Evolutionary conservation across 176 grass and related monocot species (phyloP), one percentile per base, ranked within the genome.

Genomic region (Zizania latifolia): DNA sequence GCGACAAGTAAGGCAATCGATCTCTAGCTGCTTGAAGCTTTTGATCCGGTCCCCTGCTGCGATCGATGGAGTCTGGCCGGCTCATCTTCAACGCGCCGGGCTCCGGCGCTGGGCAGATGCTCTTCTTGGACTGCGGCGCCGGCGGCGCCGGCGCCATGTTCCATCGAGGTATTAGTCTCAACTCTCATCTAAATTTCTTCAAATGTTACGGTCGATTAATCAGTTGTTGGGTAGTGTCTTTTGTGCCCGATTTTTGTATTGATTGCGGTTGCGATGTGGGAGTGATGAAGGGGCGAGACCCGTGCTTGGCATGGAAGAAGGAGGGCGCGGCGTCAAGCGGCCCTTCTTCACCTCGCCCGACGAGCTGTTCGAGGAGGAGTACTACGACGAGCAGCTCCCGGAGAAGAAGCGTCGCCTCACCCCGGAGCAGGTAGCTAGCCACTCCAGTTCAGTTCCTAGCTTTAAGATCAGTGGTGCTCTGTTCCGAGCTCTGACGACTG

Each of bases 361-460:
- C 57, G 94, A 98, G 36, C 78, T 93, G 12, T 56, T 98, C 15
- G 94, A 98, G 44, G 94, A 94, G 71, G 94, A 94, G 58, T 94
- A 98, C 74, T 98, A 98, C 72, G 94, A 98, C 83, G 94, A 98
- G 83, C 94, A 98, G 79, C 85, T 89, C 44, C 91, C 94, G 23
- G 94, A 92, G 75, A 98, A 98, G 86, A 98, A 98, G 86, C 91
- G 94, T 30, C 94, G 94, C 48, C 94, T 98, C 81, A 90, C 91
- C 2, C 86, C 91, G 22, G 91, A 98, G 78, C 94, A 98, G 88
- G 94, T 97, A 79, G 41, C 3, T 13, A 37, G 11, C 41, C 6
- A 22, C 5, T 46, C 44, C 11, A 17, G 6, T 46, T 45, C 14
- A 0, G n/a, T 36, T 36, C 34, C 34, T 36, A 3, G 4, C 6